Evolutionary conservation across 2,329 filamentous ascomycete genomes (phyloP).

Genomic region (Tolypocladium tropicale): DNA sequence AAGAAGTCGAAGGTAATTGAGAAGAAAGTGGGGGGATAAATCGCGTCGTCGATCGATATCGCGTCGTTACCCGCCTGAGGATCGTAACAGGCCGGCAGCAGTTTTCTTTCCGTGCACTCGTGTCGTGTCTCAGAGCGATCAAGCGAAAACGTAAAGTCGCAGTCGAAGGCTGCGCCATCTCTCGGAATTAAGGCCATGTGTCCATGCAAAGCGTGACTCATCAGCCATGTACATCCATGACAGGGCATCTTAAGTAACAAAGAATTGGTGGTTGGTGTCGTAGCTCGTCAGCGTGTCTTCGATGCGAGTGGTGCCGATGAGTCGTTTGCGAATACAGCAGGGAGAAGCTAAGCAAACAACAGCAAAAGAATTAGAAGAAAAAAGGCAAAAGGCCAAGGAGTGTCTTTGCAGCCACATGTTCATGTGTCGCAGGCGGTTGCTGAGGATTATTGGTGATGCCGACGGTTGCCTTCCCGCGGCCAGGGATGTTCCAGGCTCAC

Average conservation of each 20-base stretch:
- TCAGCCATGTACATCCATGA: slow-evolving; percentile 32
- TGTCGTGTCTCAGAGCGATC: slow-evolving; percentile 17
- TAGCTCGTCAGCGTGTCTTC: slow-evolving; percentile 26
- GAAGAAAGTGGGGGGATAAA: slow-evolving; percentile 11
- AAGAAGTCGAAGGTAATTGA: slow-evolving; percentile 7
- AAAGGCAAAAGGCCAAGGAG: slow-evolving; percentile 3
- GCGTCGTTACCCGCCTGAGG: slow-evolving; percentile 22
- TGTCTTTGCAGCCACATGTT: slow-evolving; percentile 5
- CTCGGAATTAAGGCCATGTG: slow-evolving; percentile 21
- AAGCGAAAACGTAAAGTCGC: slow-evolving; percentile 11
- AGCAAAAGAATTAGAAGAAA: slow-evolving; percentile 5
- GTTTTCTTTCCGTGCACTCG: slow-evolving; percentile 19
- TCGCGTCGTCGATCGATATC: slow-evolving; percentile 12
- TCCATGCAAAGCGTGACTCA: slow-evolving; percentile 33
- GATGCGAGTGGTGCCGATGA: slow-evolving; percentile 15
- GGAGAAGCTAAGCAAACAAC: slow-evolving; percentile 11
- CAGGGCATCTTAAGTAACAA: slow-evolving; percentile 21
- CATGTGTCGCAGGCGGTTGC: slow-evolving; percentile 1
- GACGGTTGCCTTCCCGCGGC: not conserved
- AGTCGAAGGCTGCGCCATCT: slow-evolving; percentile 11
- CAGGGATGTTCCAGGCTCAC: not conserved
- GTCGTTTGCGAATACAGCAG: slow-evolving; percentile 19
- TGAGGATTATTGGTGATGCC: not conserved
- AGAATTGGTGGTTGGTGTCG: slow-evolving; percentile 21
- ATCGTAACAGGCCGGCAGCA: slow-evolving; percentile 24